These are phyloP conservation scores for Vigna trinervia DNA, from an alignment of 306 rosid species.

Conservation along the genomic window DNA sequence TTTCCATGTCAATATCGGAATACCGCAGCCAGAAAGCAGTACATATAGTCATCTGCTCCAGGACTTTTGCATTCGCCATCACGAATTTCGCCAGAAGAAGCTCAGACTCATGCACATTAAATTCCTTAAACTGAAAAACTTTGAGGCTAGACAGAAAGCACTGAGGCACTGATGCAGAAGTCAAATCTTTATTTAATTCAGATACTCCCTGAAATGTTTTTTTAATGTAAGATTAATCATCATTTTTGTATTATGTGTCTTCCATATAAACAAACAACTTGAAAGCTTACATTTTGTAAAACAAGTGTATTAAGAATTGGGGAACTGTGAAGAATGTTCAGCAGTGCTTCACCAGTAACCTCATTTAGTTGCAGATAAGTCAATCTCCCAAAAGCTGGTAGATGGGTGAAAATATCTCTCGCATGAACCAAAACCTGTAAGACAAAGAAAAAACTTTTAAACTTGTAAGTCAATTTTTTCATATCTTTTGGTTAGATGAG, in stretches of 20 bases:
- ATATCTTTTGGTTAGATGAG: neutral
- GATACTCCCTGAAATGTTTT: constrained; percentile 39
- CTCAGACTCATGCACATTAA: constrained; percentile 39
- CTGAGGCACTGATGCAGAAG: constrained; percentile 33
- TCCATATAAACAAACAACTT: constrained; percentile 4
- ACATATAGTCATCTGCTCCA: constrained; percentile 36
- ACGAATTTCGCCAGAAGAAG: constrained; percentile 34
- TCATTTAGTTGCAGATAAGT: constrained; percentile 49
- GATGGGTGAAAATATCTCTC: constrained; percentile 31
- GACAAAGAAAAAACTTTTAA: neutral
- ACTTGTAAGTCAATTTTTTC: neutral
- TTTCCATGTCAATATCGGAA: constrained; percentile 32
- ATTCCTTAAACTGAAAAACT: constrained; percentile 29
- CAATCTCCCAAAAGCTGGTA: constrained; percentile 49
- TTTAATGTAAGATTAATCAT: neutral
- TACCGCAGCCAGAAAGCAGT: constrained; percentile 35
- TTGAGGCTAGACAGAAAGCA: constrained; percentile 39
- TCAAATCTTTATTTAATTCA: constrained; percentile 32
- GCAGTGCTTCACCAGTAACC: constrained; percentile 45
- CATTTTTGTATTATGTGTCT: neutral
- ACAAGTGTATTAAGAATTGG: constrained; percentile 47
- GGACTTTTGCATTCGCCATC: constrained; percentile 32
- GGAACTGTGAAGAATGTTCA: constrained; percentile 47
- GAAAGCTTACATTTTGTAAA: constrained; percentile 52
- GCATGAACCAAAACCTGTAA: constrained; percentile 39